Evolutionary conservation across 768 basidiomycete genomes (phyloP).

Genomic region (Holtermanniella nyarrowii): DNA sequence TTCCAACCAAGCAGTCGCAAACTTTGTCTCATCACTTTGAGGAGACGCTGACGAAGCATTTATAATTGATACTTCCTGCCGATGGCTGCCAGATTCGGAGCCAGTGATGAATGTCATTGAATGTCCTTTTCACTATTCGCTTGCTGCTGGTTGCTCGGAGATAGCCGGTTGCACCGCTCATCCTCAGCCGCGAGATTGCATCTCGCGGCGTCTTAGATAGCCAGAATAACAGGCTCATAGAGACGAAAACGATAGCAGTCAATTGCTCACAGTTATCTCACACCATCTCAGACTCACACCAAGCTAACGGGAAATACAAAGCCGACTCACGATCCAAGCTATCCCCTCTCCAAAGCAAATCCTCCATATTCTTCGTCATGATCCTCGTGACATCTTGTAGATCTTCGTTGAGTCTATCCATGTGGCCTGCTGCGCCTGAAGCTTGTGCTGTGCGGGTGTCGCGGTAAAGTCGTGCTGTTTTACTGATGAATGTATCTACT

Average conservation of each 20-base stretch:
- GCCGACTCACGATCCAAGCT: conserved; percentile 71
- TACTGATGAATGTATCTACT: conserved; percentile 95
- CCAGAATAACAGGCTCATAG: background rate
- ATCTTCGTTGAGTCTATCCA: conserved; percentile 89
- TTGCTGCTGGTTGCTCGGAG: too few relatives aligned
- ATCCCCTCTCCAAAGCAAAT: conserved; percentile 94
- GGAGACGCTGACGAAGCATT: too few relatives aligned
- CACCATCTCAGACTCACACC: background rate
- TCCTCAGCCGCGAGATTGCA: too few relatives aligned
- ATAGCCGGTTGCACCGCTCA: too few relatives aligned
- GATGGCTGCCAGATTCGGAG: too few relatives aligned
- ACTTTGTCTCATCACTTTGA: too few relatives aligned
- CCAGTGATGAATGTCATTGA: too few relatives aligned
- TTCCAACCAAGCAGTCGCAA: too few relatives aligned
- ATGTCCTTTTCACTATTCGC: too few relatives aligned
- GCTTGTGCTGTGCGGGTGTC: conserved; percentile 65
- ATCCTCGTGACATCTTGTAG: conserved; percentile 95
- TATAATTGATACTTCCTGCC: too few relatives aligned
- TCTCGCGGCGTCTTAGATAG: too few relatives aligned
- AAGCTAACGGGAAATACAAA: background rate
- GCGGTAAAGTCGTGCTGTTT: conserved; percentile 86
- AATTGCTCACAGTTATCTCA: background rate
- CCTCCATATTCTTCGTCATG: conserved; percentile 99
- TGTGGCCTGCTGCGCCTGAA: conserved; percentile 36
- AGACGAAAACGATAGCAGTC: background rate